phyloP scores from a whole-genome alignment of 371 early-diverging fungal genomes.

The Rhizoclosmatium hyalinum region DNA sequence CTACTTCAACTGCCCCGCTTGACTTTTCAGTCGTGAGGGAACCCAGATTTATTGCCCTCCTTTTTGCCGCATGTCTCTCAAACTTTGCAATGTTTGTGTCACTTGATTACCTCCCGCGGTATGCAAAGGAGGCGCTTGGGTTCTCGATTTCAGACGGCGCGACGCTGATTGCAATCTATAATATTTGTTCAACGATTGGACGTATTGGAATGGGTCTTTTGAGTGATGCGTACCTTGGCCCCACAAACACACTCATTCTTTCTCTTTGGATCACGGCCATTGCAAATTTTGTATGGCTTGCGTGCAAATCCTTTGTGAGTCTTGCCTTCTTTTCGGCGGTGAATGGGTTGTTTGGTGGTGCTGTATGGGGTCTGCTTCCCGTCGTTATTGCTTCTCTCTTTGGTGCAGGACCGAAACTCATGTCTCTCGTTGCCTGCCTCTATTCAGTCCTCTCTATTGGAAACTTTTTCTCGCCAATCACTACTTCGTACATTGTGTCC shows the following conservation, averaged over 20 bases:
- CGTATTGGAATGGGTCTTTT: conserved; percentile 23
- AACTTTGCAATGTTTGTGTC: conserved; percentile 24
- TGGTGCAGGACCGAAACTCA: not conserved
- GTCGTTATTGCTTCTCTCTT: conserved; percentile 29
- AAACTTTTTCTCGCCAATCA: not conserved
- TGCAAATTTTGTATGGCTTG: not conserved
- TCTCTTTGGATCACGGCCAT: conserved; percentile 15
- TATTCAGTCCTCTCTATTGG: conserved; percentile 9
- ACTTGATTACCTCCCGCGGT: conserved; percentile 12
- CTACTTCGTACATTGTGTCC: not conserved
- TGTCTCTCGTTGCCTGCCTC: not conserved
- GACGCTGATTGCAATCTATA: conserved; percentile 14
- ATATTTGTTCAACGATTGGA: conserved; percentile 17
- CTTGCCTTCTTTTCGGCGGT: not conserved
- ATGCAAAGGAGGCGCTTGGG: conserved; percentile 1
- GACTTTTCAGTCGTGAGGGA: conserved; percentile 26
- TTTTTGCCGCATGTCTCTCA: conserved; percentile 10
- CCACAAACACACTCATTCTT: conserved; percentile 19
- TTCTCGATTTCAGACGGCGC: conserved; percentile 7
- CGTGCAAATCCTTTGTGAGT: not conserved
- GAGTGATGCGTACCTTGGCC: conserved; percentile 22
- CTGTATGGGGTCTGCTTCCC: conserved; percentile 22
- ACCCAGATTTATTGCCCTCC: conserved; percentile 16
- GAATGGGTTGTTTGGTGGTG: conserved; percentile 2
- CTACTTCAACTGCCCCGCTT: not conserved